Percentiles rank a stretch among this genome's conserved stretches.
Conservation (phyloP, 2,329 filamentous ascomycete genomes). For the Hypoxylon sp. region DNA sequence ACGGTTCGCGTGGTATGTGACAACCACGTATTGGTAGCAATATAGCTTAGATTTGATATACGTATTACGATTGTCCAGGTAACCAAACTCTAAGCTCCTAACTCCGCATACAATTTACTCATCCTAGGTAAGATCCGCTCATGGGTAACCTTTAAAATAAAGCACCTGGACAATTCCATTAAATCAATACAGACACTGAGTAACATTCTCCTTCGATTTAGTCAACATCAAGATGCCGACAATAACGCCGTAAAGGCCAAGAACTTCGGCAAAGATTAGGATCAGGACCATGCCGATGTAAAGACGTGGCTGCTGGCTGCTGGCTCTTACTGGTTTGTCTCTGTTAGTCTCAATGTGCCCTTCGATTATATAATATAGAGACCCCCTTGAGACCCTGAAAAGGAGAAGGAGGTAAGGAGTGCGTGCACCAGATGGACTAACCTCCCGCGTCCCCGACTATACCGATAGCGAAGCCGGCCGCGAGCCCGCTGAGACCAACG, state of each 20-base stretch:
- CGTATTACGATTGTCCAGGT: not conserved
- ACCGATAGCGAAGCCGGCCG: conserved; percentile 64
- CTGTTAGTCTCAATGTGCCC: conserved; percentile 4
- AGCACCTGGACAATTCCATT: not conserved
- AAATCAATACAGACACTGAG: conserved; percentile 57
- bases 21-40: conserved; percentile 13
- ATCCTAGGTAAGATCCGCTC: not conserved
- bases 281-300: conserved; percentile 65
- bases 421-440: conserved; percentile 43
- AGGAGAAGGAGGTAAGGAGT: not conserved
- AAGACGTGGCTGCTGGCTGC: conserved; percentile 63
- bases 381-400: not conserved
- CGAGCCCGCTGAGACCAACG: conserved; percentile 62
- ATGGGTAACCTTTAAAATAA: not conserved
- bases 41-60: conserved; percentile 4
- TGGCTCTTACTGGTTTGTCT: conserved; percentile 58
- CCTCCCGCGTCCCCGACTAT: conserved; percentile 64
- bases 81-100: conserved; percentile 8
- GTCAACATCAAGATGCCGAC: conserved; percentile 66
- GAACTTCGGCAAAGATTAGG: conserved; percentile 64
- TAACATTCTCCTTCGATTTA: conserved; percentile 58
- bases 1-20: conserved; percentile 14
- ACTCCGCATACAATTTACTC: not conserved
- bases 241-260: conserved; percentile 61
- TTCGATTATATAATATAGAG: conserved; percentile 1